Base-by-base conservation (phyloP, 805 yeast species). In the Candida gorgasii region DNA sequence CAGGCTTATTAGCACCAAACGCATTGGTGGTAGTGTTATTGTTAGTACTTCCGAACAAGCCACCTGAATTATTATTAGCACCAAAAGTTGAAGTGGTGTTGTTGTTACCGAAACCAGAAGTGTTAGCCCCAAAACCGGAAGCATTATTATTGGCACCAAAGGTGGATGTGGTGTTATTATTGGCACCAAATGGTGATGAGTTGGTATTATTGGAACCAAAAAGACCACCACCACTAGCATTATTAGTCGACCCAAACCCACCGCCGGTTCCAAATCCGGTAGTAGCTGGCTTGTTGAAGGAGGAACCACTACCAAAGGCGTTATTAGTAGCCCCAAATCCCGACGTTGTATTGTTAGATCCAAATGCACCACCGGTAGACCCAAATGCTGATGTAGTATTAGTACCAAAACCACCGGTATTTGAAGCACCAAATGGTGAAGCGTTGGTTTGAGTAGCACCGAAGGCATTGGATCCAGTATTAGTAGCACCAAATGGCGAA, bases 1-100 rank as follows among this genome's bases (percentile, higher is more conserved):
- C 53, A 8, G 54, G 59, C 34, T 51, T 55, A 39, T 48, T 59
- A 19, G 56, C 58, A 8, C 72, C 72, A 50, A 68, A 68, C 33
- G 47, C 44, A 36, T 47, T 52, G 28, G 45, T 50, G 22, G 44
- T 42, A 26, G 6, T 40, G 35, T 50, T 58, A 36, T 54, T 63
- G 29, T 51, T 54, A 42, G 44, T 80, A 44, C 66, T 43, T 46
- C 73, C 63, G 55, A 70, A 51, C 30, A 54, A 53, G 2, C 50
- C 48, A 26, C 45, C 43, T 3, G 36, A 27, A 1, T 45, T 36
- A 15, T 23, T 42, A 16, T 42, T 48, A 37, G 31, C 61, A 3
- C 67, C 65, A 22, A 58, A 49, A 8, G 55, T 48, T 17, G 44
- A 43, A 38, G 47, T 45, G 33, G 47, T 53, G 30, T 46, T 49